A percentile compares a stretch with the other conserved stretches of the same genome.
phyloP scores from a whole-genome alignment of 352 stramenopile genomes.

The Pythium insidiosum region DNA sequence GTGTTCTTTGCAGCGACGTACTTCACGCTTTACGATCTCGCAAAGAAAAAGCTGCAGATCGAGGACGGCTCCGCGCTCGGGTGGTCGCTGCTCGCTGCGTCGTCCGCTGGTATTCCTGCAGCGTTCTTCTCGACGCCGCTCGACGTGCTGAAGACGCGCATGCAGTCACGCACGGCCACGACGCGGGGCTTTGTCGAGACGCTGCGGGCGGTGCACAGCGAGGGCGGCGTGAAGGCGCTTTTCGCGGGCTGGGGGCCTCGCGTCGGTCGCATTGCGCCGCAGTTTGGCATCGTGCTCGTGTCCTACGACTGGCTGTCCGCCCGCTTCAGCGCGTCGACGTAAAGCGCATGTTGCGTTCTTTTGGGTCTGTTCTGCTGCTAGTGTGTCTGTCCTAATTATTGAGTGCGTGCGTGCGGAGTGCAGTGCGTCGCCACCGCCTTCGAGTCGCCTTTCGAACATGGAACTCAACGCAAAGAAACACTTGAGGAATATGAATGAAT shows the following conservation, averaged over 20 bases:
- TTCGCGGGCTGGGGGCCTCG: slow-evolving; percentile 67
- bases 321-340: slow-evolving; percentile 26
- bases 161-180: slow-evolving; percentile 56
- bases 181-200: slow-evolving; percentile 39
- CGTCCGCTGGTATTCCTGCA: slow-evolving; percentile 57
- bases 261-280: slow-evolving; percentile 63
- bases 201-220: slow-evolving; percentile 35
- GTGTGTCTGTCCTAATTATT: not conserved
- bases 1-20: slow-evolving; percentile 74
- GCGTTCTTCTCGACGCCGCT: slow-evolving; percentile 72
- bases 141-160: slow-evolving; percentile 74
- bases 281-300: slow-evolving; percentile 79
- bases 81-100: slow-evolving; percentile 63
- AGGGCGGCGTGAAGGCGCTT: slow-evolving; percentile 43
- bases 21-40: slow-evolving; percentile 73
- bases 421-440: too few species aligned
- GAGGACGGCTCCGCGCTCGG: slow-evolving; percentile 62
- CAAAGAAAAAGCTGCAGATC: slow-evolving; percentile 54
- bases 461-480: too few species aligned
- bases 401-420: too few species aligned
- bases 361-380: not conserved
- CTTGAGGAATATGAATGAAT: not conserved
- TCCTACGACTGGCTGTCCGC: slow-evolving; percentile 75
- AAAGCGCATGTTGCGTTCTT: not conserved
- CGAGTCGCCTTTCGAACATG: not conserved